These are phyloP conservation scores for Mortierella sp. DNA, from an alignment of 371 early-diverging fungal species.

Conservation along the genomic window DNA sequence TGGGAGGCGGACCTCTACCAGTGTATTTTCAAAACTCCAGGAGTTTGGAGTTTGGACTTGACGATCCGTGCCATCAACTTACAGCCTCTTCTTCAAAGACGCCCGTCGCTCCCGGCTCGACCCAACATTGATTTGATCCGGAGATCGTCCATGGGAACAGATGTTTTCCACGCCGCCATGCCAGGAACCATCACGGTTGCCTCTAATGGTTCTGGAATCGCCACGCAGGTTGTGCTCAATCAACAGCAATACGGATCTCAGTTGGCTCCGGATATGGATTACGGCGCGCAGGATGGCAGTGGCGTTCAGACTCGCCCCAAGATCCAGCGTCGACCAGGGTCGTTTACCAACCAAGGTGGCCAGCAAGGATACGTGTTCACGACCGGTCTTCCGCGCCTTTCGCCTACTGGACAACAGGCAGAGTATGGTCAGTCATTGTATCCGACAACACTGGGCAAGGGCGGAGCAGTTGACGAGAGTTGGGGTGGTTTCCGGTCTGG, in stretches of 20 bases:
- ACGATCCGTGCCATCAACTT: conserved; percentile 44
- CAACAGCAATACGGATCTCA: not conserved
- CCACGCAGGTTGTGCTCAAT: conserved; percentile 17
- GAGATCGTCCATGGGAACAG: not conserved
- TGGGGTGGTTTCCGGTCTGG: not conserved
- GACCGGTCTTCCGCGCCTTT: not conserved
- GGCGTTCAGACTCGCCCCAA: conserved; percentile 16
- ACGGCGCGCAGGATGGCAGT: not conserved
- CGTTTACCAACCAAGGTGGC: conserved; percentile 18
- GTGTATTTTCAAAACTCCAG: conserved; percentile 53
- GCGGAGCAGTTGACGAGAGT: not conserved
- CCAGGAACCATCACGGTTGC: conserved; percentile 13
- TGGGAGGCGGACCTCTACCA: conserved; percentile 59
- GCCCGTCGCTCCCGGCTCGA: not conserved
- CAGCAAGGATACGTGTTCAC: conserved; percentile 33
- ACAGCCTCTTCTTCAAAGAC: conserved; percentile 16
- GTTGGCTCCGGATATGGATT: not conserved
- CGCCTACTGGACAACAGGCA: not conserved
- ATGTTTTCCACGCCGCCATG: not conserved
- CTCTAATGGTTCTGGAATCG: conserved; percentile 46
- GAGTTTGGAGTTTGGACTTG: conserved; percentile 47
- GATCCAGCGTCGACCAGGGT: conserved; percentile 40
- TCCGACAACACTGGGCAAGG: conserved; percentile 4
- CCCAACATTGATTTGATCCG: not conserved
- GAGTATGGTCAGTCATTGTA: conserved; percentile 5